phyloP scores from a whole-genome alignment of 2,329 filamentous ascomycete genomes.

The Colletotrichum sp. region DNA sequence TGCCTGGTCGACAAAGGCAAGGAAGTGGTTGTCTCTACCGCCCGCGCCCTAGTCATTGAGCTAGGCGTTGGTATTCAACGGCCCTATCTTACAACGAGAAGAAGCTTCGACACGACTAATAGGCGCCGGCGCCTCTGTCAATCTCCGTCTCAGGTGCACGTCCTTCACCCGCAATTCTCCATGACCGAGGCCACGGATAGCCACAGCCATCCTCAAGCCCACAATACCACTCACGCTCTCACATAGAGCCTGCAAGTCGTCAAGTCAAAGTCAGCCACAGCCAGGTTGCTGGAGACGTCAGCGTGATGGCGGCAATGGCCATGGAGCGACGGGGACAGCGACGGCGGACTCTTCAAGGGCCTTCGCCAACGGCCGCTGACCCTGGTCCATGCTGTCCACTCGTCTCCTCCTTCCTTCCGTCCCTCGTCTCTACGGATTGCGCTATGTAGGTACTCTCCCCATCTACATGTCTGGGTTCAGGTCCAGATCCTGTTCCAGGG shows the following conservation, averaged over 20 bases:
- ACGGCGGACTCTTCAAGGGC: neutral
- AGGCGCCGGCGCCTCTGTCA: neutral
- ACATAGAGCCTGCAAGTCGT: neutral
- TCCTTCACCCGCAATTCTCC: neutral
- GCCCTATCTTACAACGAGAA: neutral
- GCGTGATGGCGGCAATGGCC: neutral
- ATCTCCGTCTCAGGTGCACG: neutral
- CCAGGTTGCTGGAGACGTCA: neutral
- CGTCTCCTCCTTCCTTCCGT: slow-evolving; percentile 1
- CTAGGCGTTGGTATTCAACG: neutral
- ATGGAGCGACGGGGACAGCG: neutral
- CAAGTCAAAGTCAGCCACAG: neutral
- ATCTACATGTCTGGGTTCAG: neutral
- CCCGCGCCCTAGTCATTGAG: neutral
- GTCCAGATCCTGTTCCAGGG: neutral
- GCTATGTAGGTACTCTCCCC: neutral
- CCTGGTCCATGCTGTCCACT: slow-evolving; percentile 9
- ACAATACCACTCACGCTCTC: neutral
- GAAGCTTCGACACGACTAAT: neutral
- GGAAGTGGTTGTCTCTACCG: neutral
- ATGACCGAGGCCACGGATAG: neutral
- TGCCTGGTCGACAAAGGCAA: neutral
- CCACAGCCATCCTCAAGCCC: neutral
- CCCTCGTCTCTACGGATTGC: neutral
- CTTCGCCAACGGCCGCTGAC: neutral